Base-by-base conservation (phyloP, 768 basidiomycete genomes). In the Pholiota molesta region DNA sequence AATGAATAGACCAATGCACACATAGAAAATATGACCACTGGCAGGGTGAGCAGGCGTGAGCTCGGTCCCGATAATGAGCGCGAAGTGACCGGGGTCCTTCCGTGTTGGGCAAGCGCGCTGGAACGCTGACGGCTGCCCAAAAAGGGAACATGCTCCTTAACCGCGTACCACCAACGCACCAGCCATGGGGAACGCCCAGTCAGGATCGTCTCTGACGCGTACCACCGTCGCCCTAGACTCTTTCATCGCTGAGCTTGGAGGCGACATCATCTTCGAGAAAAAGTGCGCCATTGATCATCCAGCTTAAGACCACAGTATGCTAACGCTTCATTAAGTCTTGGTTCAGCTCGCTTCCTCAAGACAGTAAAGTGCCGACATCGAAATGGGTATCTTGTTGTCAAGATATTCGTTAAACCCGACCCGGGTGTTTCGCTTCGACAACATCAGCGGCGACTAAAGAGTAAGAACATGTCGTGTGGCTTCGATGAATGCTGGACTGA, bases 401-500 rank as follows among this genome's bases (percentile, higher is more conserved):
- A 99, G 83, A 89, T 99, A 61, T 97, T 96, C 78, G 87, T 96
- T 71, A 98, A 99, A 73, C 90, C 95, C 0, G 95, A 98, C 75
- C 92, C 94, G 26, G 85, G 89, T 3, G 71, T 96, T 60, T 90
- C 89, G 13, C 77, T 98, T 69, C 76, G 88, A 61, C 86, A 82
- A 52, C 90, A 96, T 68, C 85, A 90, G 57, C 78, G 88, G 58
- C 79, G 90, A 63, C 77, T 98, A 66, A 97, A 96, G 77, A 77
- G 97, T 91, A 60, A 55, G 76, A 66, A 7, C 31, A 17, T 66
- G 65, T 0, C 42, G 17, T 42, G 31, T 40, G 42, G 26, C 11
- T 44, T 11, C 14, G 23, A 28, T 16, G 35, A 6, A 55, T 56
- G 29, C 62, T 21, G 56, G 59, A 56, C 57, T 64, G 21, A 62